Conservation (phyloP, 2,329 filamentous ascomycete genomes). For the Paramyrothecium sp. region DNA sequence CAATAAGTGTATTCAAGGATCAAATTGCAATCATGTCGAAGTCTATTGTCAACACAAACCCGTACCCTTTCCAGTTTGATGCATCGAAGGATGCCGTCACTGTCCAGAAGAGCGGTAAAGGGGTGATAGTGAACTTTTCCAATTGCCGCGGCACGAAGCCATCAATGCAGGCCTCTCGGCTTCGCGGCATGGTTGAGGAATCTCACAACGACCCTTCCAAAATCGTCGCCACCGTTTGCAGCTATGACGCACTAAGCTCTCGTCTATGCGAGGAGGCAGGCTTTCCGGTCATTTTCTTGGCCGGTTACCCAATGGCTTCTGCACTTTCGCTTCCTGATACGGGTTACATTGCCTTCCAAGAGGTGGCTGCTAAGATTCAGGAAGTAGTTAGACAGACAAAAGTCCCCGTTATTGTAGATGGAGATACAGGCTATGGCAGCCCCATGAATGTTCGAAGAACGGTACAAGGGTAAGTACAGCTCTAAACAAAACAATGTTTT, state of each 20-base stretch:
- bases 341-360: constrained; percentile 46
- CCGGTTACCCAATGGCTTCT: constrained; percentile 38
- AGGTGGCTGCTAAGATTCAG: constrained; percentile 44
- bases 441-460: constrained; percentile 45
- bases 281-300: constrained; percentile 42
- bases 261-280: constrained; percentile 43
- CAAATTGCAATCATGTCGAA: constrained; percentile 15
- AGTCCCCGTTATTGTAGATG: constrained; percentile 42
- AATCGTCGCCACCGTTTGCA: constrained; percentile 41
- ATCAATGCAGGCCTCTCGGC: constrained; percentile 33
- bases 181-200: constrained; percentile 37
- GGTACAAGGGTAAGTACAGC: constrained; percentile 27
- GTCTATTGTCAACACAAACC: constrained; percentile 25
- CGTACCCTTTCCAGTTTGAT: constrained; percentile 30
- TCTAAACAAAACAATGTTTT: neutral
- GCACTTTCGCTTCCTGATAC: constrained; percentile 43
- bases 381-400: constrained; percentile 34
- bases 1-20: too few species aligned
- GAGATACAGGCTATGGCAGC: constrained; percentile 46
- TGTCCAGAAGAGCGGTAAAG: constrained; percentile 1
- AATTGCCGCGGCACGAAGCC: constrained; percentile 35
- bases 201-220: constrained; percentile 37
- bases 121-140: constrained; percentile 7
- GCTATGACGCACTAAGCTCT: constrained; percentile 41
- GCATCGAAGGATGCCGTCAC: constrained; percentile 3